phyloP scores from a whole-genome alignment of 1,139 yeast genomes.

The Komagataea norvegica region DNA sequence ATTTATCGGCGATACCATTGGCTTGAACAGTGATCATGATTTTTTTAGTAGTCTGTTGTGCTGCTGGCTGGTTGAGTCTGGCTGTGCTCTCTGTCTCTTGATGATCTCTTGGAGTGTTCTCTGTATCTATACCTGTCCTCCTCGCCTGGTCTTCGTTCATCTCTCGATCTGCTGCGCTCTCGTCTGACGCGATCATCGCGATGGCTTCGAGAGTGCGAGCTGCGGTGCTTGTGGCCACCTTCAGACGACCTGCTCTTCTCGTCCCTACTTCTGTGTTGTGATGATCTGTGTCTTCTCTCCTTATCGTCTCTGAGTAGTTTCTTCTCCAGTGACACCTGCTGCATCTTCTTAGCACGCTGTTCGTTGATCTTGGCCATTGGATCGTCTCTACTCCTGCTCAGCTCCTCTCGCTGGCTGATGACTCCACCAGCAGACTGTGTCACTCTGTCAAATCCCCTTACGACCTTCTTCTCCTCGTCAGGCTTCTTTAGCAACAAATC shows the following conservation, averaged over 20 bases:
- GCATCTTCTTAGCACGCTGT: constrained; percentile 35
- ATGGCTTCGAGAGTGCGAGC: too few relatives aligned
- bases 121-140: constrained; percentile 9
- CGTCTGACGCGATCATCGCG: too few relatives aligned
- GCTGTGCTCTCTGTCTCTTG: too few relatives aligned
- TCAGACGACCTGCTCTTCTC: too few relatives aligned
- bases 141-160: constrained; percentile 1
- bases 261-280: not conserved
- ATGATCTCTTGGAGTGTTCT: too few relatives aligned
- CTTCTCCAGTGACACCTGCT: constrained; percentile 17
- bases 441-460: constrained; percentile 22
- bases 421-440: constrained; percentile 7
- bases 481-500: constrained; percentile 26
- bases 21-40: too few relatives aligned
- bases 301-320: not conserved
- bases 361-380: constrained; percentile 49
- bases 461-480: constrained; percentile 6
- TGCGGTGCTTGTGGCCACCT: too few relatives aligned
- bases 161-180: constrained; percentile 1
- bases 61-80: too few relatives aligned
- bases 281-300: not conserved
- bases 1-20: too few relatives aligned
- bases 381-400: constrained; percentile 39
- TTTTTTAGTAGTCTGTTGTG: too few relatives aligned
- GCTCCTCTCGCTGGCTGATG: constrained; percentile 24